phyloP scores from a whole-genome alignment of 345 rosid genomes.

The Excoecaria agallocha region DNA sequence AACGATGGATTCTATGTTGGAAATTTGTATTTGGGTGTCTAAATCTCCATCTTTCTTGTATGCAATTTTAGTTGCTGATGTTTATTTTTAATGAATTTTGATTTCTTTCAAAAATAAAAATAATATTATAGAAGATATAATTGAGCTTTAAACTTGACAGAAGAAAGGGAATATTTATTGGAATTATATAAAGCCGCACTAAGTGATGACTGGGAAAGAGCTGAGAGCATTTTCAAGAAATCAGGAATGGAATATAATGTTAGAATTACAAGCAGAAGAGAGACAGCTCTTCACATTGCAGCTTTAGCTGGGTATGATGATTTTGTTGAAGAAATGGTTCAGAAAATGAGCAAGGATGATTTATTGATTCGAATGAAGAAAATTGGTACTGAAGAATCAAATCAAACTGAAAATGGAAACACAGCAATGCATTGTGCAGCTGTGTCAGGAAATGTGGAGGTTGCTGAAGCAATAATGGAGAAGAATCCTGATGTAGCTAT shows the following conservation, averaged over 20 bases:
- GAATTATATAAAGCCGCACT: background rate
- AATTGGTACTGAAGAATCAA: background rate
- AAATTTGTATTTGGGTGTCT: too few relatives aligned
- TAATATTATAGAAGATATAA: too few relatives aligned
- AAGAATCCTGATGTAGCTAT: background rate
- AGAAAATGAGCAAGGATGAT: constrained; percentile 5
- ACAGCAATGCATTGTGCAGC: background rate
- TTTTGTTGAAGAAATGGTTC: constrained; percentile 18
- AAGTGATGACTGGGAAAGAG: constrained; percentile 10
- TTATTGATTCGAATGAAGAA: background rate
- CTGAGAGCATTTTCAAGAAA: background rate
- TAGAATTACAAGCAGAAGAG: background rate
- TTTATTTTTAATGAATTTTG: too few relatives aligned
- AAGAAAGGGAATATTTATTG: background rate
- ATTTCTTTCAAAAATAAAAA: too few relatives aligned
- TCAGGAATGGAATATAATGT: background rate
- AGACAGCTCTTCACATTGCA: constrained; percentile 26
- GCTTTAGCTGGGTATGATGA: constrained; percentile 15
- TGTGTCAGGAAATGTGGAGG: background rate
- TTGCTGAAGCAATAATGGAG: background rate
- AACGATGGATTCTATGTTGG: too few relatives aligned
- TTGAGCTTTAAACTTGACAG: background rate
- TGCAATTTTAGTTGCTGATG: too few relatives aligned
- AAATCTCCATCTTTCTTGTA: too few relatives aligned
- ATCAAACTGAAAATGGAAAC: background rate